Conservation (phyloP, 306 rosid genomes). For the Cucurbita ficifolia region DNA sequence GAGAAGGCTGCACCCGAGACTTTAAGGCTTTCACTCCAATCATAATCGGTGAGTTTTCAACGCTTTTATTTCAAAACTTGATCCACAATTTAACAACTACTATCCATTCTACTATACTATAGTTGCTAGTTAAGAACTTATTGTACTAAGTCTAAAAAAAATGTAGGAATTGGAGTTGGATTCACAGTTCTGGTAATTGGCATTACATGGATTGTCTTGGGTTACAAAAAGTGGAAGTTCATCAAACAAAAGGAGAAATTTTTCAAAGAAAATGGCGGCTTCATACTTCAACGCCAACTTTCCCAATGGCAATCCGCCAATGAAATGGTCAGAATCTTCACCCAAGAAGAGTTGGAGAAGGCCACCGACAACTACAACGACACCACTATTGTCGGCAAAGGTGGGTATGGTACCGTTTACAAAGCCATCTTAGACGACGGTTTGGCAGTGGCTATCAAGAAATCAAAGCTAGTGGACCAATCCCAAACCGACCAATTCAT, state of each 20-base stretch:
- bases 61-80: too few species aligned
- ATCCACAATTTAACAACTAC: too few species aligned
- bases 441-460: slow-evolving; percentile 19
- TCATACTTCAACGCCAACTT: slow-evolving; percentile 16
- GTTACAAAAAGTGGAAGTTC: slow-evolving; percentile 16
- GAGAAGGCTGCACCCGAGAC: background rate
- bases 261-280: slow-evolving; percentile 32
- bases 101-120: too few species aligned
- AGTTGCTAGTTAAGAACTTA: too few species aligned
- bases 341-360: slow-evolving; percentile 9
- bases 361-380: slow-evolving; percentile 26
- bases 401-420: slow-evolving; percentile 26
- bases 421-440: slow-evolving; percentile 10
- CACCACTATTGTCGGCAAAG: slow-evolving; percentile 17
- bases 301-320: background rate
- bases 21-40: background rate
- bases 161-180: background rate
- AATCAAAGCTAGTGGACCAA: slow-evolving; percentile 17
- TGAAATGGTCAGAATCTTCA: slow-evolving; percentile 10
- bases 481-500: slow-evolving; percentile 28
- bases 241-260: slow-evolving; percentile 12
- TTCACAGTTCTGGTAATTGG: background rate
- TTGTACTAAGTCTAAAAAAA: too few species aligned
- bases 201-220: slow-evolving; percentile 17
- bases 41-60: background rate